phyloP scores from a whole-genome alignment of 148 eudicot species.

The Fagopyrum homotropicum region DNA sequence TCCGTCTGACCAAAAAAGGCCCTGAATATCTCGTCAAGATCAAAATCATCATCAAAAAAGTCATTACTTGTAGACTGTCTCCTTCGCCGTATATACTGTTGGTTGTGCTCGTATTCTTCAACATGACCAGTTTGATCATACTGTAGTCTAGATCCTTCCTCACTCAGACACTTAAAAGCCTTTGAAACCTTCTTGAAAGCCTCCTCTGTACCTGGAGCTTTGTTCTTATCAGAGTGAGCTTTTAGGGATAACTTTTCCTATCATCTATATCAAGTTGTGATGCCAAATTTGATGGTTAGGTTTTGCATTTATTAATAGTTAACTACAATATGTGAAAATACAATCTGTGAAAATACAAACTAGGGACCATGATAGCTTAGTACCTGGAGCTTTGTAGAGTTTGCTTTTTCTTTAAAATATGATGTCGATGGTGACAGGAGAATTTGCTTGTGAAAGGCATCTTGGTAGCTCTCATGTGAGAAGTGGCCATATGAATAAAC shows the following conservation, averaged over 20 bases:
- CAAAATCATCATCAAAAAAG: constrained; percentile 22
- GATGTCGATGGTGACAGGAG: neutral
- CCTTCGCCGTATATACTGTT: constrained; percentile 57
- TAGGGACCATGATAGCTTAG: constrained; percentile 33
- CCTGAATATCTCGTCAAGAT: constrained; percentile 62
- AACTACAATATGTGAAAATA: too few relatives aligned
- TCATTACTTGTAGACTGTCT: constrained; percentile 53
- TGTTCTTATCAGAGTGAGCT: constrained; percentile 96
- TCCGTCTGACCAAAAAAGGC: constrained; percentile 80
- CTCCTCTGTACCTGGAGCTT: constrained; percentile 95
- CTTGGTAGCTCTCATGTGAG: neutral
- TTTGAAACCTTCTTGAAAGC: constrained; percentile 88
- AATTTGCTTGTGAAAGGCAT: neutral
- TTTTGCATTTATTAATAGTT: too few relatives aligned
- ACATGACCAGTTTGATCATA: constrained; percentile 83
- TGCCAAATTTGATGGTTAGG: too few relatives aligned
- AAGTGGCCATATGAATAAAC: neutral
- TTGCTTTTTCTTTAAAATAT: neutral
- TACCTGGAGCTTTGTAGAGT: constrained; percentile 19
- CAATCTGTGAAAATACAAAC: too few relatives aligned
- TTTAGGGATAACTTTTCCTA: constrained; percentile 86
- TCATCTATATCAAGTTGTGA: constrained; percentile 55
- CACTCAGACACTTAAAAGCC: constrained; percentile 22
- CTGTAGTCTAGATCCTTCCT: constrained; percentile 71
- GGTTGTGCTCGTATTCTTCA: constrained; percentile 74